Base-by-base conservation (phyloP, 2,329 filamentous ascomycete species). In the Aphanocladium album region DNA sequence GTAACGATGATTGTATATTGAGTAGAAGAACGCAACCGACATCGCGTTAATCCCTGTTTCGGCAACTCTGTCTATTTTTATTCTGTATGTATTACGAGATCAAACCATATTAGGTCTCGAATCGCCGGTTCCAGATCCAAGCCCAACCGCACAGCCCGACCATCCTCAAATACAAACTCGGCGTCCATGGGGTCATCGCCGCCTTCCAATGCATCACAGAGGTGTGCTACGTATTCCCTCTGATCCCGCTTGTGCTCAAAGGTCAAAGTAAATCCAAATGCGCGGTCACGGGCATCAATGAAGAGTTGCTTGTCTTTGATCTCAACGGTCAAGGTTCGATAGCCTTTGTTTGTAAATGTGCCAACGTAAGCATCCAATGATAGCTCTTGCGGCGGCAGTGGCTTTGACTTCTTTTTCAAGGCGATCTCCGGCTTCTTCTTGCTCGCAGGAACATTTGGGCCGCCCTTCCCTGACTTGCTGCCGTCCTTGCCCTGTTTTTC, bases 231-330 rank as follows among this genome's bases (percentile, higher is more conserved):
- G 49, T 51, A 51, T 17, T 51, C 27, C 19, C n/a, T 51, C 27
- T 51, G 49, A 35, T 51, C 30, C 16, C 27, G 6, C 30, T 35
- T 35, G 19, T 51, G 49, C 49, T 51, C 25, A 21, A 51, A 51
- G 17, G 25, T 19, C 5, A 51, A 17, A 12, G 49, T 51, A 17
- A 51, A 51, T 3, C 49, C 49, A 8, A 51, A 56, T 53, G 11
- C 65, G 2, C 2, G 58, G 33, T 70, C 68, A 16, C 62, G 64
- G 1, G 67, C 67, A 7, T 70, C 67, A 3, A 71, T 62, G 25
- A 65, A 67, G 0, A 69, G 56, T 2, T 14, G n/a, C 0, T 57
- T 57, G 2, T 65, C 51, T 39, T 57, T 64, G 11, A 64, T 58
- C 19, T 68, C 54, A 6, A 39, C 35, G 3, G 5, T 39, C 12